phyloP scores from a whole-genome alignment of 2,329 filamentous ascomycete species.

The Scedosporium aurantiacum region DNA sequence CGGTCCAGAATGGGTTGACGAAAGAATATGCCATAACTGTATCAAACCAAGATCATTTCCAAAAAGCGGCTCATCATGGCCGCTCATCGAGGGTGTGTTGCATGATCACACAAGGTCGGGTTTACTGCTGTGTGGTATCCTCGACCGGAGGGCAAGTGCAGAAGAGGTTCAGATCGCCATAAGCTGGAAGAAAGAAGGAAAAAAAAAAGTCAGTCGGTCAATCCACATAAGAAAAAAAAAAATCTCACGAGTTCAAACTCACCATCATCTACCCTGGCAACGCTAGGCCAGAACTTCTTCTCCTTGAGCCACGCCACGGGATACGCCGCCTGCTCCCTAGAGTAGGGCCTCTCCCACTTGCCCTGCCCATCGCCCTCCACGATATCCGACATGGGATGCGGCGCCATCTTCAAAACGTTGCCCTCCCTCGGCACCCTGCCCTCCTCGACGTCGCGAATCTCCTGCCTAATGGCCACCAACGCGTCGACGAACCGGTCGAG shows the following conservation, averaged over 20 bases:
- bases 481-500: conserved; percentile 89
- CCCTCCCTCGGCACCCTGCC: conserved; percentile 62
- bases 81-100: neutral
- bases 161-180: conserved; percentile 86
- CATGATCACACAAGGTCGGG: neutral
- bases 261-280: conserved; percentile 71
- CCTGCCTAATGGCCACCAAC: conserved; percentile 71
- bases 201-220: neutral
- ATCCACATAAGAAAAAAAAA: neutral
- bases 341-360: conserved; percentile 75
- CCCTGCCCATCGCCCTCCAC: conserved; percentile 43
- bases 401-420: conserved; percentile 83
- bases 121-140: conserved; percentile 31
- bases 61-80: neutral
- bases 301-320: conserved; percentile 71
- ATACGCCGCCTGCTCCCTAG: conserved; percentile 74
- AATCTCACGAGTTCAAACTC: conserved; percentile 1
- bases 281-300: conserved; percentile 96
- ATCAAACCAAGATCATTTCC: neutral
- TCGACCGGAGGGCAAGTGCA: conserved; percentile 87
- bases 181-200: conserved; percentile 41
- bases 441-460: conserved; percentile 75
- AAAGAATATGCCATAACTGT: neutral
- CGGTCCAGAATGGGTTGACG: neutral
- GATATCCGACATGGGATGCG: conserved; percentile 75